phyloP scores from a whole-genome alignment of 2,329 filamentous ascomycete genomes.

The Phialophora expanda region DNA sequence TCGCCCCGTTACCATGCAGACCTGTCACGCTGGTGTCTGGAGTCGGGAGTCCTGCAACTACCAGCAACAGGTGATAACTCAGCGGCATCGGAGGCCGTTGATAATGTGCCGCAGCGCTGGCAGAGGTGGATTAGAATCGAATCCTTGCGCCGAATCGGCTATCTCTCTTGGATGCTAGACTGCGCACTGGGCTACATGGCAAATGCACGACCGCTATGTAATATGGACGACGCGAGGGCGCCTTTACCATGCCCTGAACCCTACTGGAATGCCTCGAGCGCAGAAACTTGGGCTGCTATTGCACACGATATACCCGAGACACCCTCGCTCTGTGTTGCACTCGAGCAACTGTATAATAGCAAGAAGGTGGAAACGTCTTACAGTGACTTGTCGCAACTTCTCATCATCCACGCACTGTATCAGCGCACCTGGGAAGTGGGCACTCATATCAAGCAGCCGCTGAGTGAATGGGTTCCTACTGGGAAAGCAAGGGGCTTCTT shows the following conservation, averaged over 20 bases:
- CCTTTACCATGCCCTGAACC: slow-evolving; percentile 50
- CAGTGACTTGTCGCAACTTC: slow-evolving; percentile 56
- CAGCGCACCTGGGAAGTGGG: slow-evolving; percentile 57
- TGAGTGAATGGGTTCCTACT: slow-evolving; percentile 55
- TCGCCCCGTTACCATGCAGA: slow-evolving; percentile 35
- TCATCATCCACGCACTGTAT: slow-evolving; percentile 59
- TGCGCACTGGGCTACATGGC: slow-evolving; percentile 47
- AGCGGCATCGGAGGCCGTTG: not conserved
- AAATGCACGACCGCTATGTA: slow-evolving; percentile 42
- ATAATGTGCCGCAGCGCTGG: slow-evolving; percentile 33
- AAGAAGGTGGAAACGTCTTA: slow-evolving; percentile 53
- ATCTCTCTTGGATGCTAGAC: slow-evolving; percentile 48
- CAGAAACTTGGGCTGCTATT: slow-evolving; percentile 42
- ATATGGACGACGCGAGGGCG: slow-evolving; percentile 48
- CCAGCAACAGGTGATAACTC: slow-evolving; percentile 7
- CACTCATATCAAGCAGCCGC: slow-evolving; percentile 51
- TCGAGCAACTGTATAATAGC: slow-evolving; percentile 57
- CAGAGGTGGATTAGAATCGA: slow-evolving; percentile 52
- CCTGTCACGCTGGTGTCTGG: slow-evolving; percentile 35
- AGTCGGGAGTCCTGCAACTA: slow-evolving; percentile 34
- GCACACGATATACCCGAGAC: slow-evolving; percentile 11
- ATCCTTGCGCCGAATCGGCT: slow-evolving; percentile 47
- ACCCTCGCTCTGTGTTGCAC: slow-evolving; percentile 40
- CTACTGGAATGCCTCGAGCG: slow-evolving; percentile 48
- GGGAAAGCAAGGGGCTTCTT: slow-evolving; percentile 47